These are phyloP conservation scores for Teunomyces pallodes DNA, from an alignment of 805 yeast genomes.

Conservation along the genomic window DNA sequence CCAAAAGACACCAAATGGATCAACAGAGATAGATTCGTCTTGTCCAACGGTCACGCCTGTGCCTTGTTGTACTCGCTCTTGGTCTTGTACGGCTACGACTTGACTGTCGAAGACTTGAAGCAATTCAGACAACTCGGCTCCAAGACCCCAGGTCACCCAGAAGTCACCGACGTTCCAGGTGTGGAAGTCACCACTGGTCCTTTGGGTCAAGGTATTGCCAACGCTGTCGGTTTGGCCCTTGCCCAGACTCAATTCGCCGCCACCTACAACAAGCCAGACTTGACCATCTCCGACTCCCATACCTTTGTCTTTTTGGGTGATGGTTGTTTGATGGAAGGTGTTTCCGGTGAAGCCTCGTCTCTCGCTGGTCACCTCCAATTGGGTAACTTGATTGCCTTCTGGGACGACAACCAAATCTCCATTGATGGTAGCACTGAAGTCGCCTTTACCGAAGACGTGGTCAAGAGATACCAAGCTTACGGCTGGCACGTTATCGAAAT, in stretches of 20 bases:
- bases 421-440: conserved; percentile 90
- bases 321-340: conserved; percentile 98
- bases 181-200: conserved; percentile 98
- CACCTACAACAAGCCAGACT: conserved; percentile 86
- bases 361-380: conserved; percentile 95
- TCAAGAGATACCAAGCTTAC: conserved; percentile 80
- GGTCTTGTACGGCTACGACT: conserved; percentile 81
- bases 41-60: conserved; percentile 96
- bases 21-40: conserved; percentile 92
- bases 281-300: conserved; percentile 67
- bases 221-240: conserved; percentile 95
- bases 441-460: conserved; percentile 92
- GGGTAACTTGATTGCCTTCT: conserved; percentile 89
- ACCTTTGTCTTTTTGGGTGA: conserved; percentile 88
- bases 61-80: conserved; percentile 83
- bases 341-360: conserved; percentile 89
- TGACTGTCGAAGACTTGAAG: conserved; percentile 82
- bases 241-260: conserved; percentile 93
- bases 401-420: conserved; percentile 96
- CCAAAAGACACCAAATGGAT: conserved; percentile 91
- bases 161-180: conserved; percentile 78
- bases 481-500: conserved; percentile 90
- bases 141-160: conserved; percentile 98
- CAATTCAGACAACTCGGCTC: conserved; percentile 86
- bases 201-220: conserved; percentile 94